A percentile compares a stretch with the other conserved stretches of the same genome.
Evolutionary conservation across 306 rosid species (phyloP).

Genomic region (Spatholobus suberectus): DNA sequence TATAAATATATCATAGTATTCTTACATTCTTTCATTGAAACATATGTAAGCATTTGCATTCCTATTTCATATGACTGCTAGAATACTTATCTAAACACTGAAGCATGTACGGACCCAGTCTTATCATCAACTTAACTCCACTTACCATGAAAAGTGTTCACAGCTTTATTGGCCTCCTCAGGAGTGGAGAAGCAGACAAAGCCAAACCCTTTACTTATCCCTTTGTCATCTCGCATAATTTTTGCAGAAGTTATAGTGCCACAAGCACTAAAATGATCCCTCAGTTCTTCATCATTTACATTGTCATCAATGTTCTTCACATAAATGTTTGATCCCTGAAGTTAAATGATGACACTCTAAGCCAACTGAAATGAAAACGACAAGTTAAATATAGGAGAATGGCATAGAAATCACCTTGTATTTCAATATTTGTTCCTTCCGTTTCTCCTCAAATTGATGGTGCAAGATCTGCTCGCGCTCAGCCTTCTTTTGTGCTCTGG

Average conservation of each 20-base stretch:
- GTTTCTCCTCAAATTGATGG: slow-evolving; percentile 76
- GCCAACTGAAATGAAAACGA: slow-evolving; percentile 24
- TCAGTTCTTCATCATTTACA: slow-evolving; percentile 69
- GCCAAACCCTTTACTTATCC: slow-evolving; percentile 88
- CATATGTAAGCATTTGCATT: slow-evolving; percentile 23
- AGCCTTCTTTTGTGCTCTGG: slow-evolving; percentile 86
- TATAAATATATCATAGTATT: neutral
- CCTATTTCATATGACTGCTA: slow-evolving; percentile 27
- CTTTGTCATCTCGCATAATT: slow-evolving; percentile 80
- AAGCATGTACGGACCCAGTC: slow-evolving; percentile 8
- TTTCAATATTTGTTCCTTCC: slow-evolving; percentile 73
- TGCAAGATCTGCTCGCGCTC: slow-evolving; percentile 83
- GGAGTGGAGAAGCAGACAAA: slow-evolving; percentile 87
- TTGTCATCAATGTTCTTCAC: slow-evolving; percentile 88
- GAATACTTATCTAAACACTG: neutral
- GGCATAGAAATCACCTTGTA: slow-evolving; percentile 55
- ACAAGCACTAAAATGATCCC: slow-evolving; percentile 66
- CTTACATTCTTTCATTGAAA: slow-evolving; percentile 12
- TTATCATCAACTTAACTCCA: slow-evolving; percentile 13
- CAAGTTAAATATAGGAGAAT: neutral
- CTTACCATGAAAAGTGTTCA: slow-evolving; percentile 79
- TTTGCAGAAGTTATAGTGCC: slow-evolving; percentile 88
- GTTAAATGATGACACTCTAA: slow-evolving; percentile 30
- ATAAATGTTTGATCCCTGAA: slow-evolving; percentile 84
- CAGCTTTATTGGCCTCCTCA: slow-evolving; percentile 91